phyloP scores from a whole-genome alignment of 768 basidiomycete species.

The Boletus vinaceobasis region DNA sequence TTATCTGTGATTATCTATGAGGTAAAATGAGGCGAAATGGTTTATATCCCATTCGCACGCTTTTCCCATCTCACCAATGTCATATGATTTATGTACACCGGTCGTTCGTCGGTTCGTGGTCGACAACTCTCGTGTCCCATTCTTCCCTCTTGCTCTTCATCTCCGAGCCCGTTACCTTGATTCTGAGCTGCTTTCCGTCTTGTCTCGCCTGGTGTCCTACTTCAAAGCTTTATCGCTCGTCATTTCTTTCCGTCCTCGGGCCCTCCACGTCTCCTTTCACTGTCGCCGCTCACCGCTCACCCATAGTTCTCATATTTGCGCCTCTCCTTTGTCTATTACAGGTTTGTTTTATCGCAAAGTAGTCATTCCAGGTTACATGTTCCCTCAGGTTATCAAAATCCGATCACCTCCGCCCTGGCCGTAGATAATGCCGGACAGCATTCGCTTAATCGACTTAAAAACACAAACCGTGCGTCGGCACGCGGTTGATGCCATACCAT shows the following conservation, averaged over 20 bases:
- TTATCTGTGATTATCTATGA: no score
- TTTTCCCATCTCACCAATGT: no score
- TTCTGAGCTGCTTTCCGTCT: neutral
- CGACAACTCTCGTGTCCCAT: neutral
- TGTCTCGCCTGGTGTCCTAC: no score
- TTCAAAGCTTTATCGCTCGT: neutral
- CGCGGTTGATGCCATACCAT: neutral
- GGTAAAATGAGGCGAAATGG: no score
- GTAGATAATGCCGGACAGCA: neutral
- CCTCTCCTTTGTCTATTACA: neutral
- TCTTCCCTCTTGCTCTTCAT: neutral
- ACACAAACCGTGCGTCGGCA: neutral
- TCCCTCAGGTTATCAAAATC: neutral
- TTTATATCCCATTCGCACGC: no score
- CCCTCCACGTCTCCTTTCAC: neutral
- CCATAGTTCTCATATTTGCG: no score
- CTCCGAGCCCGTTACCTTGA: neutral
- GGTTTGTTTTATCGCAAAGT: neutral
- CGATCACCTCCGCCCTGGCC: neutral
- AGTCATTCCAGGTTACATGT: neutral
- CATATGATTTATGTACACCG: no score
- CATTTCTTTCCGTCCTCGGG: neutral
- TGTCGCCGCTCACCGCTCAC: neutral
- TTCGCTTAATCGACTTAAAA: slow-evolving; percentile 3
- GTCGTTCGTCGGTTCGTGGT: no score